Evolutionary conservation across 2,329 filamentous ascomycete species (phyloP).

Genomic region (Colletotrichum karsti): DNA sequence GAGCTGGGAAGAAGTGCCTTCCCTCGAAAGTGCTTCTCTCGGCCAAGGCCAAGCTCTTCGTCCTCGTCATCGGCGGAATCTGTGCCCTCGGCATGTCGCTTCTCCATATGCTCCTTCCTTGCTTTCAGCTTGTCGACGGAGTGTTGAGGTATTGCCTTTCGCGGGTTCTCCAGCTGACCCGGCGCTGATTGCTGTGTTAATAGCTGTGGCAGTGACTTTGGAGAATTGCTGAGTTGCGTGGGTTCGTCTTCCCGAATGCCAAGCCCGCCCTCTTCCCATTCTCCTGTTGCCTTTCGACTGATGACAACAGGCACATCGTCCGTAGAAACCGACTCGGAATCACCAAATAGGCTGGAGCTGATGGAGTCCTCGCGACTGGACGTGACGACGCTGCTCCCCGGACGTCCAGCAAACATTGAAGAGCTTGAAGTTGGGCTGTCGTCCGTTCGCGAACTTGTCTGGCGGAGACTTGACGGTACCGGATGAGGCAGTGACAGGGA

Average conservation of each 20-base stretch:
- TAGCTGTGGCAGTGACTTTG: slow-evolving; percentile 60
- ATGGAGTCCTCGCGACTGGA: slow-evolving; percentile 91
- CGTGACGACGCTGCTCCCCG: slow-evolving; percentile 79
- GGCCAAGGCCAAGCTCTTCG: slow-evolving; percentile 76
- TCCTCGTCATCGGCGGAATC: slow-evolving; percentile 97
- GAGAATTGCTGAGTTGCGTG: slow-evolving; percentile 41
- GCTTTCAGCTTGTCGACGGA: slow-evolving; percentile 78
- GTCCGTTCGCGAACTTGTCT: slow-evolving; percentile 70
- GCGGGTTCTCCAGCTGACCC: slow-evolving; percentile 62
- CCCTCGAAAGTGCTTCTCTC: slow-evolving; percentile 57
- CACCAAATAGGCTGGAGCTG: slow-evolving; percentile 86
- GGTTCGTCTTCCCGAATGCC: slow-evolving; percentile 76
- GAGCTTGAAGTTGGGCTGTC: slow-evolving; percentile 88
- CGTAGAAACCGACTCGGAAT: slow-evolving; percentile 79
- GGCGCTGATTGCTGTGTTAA: slow-evolving; percentile 73
- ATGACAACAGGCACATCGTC: slow-evolving; percentile 83
- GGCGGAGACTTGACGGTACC: slow-evolving; percentile 71
- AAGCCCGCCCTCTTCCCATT: slow-evolving; percentile 82
- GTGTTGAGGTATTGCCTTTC: slow-evolving; percentile 62
- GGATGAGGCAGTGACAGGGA: slow-evolving; percentile 62
- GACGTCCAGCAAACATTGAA: slow-evolving; percentile 72
- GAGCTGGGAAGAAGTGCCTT: slow-evolving; percentile 76
- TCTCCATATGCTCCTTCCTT: slow-evolving; percentile 80
- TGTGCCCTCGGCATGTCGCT: slow-evolving; percentile 73
- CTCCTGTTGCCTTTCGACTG: slow-evolving; percentile 75